Conservation (phyloP, 129 eudicot genomes). For the Kitagawia praeruptora region DNA sequence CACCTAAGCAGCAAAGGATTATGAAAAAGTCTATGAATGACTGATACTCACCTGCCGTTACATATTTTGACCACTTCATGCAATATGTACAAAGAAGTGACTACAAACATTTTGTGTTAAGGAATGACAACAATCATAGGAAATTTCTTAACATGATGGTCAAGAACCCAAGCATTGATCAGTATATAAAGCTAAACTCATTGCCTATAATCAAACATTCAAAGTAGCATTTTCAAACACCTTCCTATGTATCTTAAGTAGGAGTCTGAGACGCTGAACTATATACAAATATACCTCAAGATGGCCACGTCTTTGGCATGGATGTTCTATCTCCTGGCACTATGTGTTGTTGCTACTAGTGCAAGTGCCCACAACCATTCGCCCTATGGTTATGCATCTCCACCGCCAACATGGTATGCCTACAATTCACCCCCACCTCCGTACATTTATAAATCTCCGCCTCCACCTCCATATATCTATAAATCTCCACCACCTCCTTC, state of each 20-base stretch:
- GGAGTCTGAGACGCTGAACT: not conserved
- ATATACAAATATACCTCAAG: not conserved
- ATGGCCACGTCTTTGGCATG: constrained; percentile 1
- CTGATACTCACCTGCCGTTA: not conserved
- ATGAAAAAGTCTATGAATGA: not conserved
- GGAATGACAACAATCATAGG: not conserved
- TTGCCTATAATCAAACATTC: not conserved
- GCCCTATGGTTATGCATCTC: not conserved
- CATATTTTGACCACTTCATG: not conserved
- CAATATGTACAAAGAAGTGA: not conserved
- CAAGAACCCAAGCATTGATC: not conserved
- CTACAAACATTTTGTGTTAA: not conserved
- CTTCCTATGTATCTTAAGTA: not conserved
- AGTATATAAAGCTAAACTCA: not conserved
- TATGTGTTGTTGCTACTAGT: not conserved
- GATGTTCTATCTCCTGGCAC: not conserved
- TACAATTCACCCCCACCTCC: not conserved
- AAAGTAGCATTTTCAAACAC: too few relatives aligned
- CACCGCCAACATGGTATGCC: not conserved
- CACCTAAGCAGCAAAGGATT: too few relatives aligned
- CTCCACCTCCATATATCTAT: not conserved
- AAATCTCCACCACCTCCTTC: not conserved
- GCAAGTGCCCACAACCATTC: not conserved
- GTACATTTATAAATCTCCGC: not conserved
- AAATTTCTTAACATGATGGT: too few relatives aligned